phyloP scores from a whole-genome alignment of 2,329 filamentous ascomycete species.

The Madurella fahalii region DNA sequence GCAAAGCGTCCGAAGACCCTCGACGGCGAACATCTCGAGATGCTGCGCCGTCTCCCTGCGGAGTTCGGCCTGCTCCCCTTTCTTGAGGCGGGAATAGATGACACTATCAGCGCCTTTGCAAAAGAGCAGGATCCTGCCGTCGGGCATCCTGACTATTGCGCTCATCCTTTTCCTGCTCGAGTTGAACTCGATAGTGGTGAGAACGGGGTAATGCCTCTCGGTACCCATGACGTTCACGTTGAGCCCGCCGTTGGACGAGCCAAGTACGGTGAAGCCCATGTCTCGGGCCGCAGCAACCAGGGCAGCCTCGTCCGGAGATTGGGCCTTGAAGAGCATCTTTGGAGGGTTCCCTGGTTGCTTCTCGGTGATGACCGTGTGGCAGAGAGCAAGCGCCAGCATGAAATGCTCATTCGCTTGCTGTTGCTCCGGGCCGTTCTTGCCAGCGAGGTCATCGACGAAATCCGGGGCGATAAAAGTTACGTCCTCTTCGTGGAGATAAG shows the following conservation, averaged over 20 bases:
- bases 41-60: slow-evolving; percentile 84
- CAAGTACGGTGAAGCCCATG: slow-evolving; percentile 89
- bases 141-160: slow-evolving; percentile 90
- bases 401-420: slow-evolving; percentile 77
- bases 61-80: slow-evolving; percentile 80
- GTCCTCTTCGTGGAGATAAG: slow-evolving; percentile 83
- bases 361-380: slow-evolving; percentile 93
- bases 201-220: slow-evolving; percentile 77
- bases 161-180: slow-evolving; percentile 97
- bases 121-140: slow-evolving; percentile 83
- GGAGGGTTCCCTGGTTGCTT: slow-evolving; percentile 84
- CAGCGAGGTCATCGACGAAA: slow-evolving; percentile 77
- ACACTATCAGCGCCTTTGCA: slow-evolving; percentile 98
- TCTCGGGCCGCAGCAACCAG: slow-evolving; percentile 92
- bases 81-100: slow-evolving; percentile 86
- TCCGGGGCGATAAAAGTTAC: slow-evolving; percentile 90
- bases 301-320: slow-evolving; percentile 94
- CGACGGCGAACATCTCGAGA: slow-evolving; percentile 92
- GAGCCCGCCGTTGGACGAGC: slow-evolving; percentile 73
- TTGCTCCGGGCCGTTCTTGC: slow-evolving; percentile 72
- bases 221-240: slow-evolving; percentile 82
- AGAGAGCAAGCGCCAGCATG: slow-evolving; percentile 93
- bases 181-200: slow-evolving; percentile 97
- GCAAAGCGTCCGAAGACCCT: slow-evolving; percentile 91
- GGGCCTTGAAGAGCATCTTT: slow-evolving; percentile 90